Evolutionary conservation across 805 yeast species (phyloP), one percentile per base, ranked within the genome.

Genomic region (Yarrowia yakushimensis): DNA sequence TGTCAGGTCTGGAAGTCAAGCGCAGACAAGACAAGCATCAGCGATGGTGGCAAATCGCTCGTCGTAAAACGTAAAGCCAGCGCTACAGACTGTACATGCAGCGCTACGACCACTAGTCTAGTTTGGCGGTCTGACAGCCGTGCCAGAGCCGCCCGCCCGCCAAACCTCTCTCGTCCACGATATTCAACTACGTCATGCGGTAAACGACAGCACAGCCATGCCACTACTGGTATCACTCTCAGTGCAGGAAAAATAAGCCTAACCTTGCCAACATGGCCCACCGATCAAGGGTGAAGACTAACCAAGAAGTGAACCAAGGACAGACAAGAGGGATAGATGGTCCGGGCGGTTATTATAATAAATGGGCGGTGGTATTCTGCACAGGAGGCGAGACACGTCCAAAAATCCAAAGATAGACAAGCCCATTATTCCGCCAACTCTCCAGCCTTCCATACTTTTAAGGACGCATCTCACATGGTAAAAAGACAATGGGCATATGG

Each of bases 261-360:
- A 46, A 46, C 54, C 18, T 46, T 42, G 31, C 25, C 18, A 30
- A 18, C 25, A 12, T 31, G 37, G 37, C 54, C 52, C 54, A 46
- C 54, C 37, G 54, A 46, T 46, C 54, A 46, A 46, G 54, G 54
- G 54, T 27, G 50, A 43, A 43, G 50, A 43, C 50, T 43, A 43
- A 43, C 50, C 30, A 4, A 43, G 50, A 27, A 33, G 13, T 7
- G 9, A 12, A 34, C 20, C 15, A 34, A 12, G n/a, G 36, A 33
- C n/a, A 33, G 17, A 33, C 36, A 15, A 15, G n/a, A 15, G 17
- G 8, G 5, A 15, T 15, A 15, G 17, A 31, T 13, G n/a, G 34
- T 7, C 34, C 34, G 34, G 34, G 37, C n/a, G 37, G 37, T 34
- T 34, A 34, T 34, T 17, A n/a, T 17, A 31, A 31, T 31, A 31